phyloP scores from a whole-genome alignment of 306 rosid genomes.

The Prunus davidiana region DNA sequence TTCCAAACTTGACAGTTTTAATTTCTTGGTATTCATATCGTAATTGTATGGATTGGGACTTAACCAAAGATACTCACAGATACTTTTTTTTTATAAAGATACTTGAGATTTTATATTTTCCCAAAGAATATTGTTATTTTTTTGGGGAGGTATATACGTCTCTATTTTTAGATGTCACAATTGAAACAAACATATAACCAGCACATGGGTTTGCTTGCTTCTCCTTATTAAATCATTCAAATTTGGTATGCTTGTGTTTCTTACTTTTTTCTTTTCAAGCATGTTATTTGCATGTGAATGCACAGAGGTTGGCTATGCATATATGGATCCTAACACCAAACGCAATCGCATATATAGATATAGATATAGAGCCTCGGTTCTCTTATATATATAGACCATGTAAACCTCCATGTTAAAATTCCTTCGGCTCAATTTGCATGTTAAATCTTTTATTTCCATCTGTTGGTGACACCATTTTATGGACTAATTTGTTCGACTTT shows the following conservation, averaged over 20 bases:
- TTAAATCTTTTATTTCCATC: background rate
- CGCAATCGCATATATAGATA: background rate
- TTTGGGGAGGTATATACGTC: background rate
- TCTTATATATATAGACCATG: background rate
- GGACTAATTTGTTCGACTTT: background rate
- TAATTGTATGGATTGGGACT: background rate
- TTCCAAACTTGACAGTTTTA: background rate
- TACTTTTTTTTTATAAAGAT: background rate
- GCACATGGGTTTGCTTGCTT: constrained; percentile 20
- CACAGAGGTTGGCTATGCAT: background rate
- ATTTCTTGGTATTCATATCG: too few species aligned
- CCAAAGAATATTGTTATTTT: background rate
- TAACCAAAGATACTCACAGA: background rate
- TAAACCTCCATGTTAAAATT: background rate
- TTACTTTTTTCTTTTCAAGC: background rate
- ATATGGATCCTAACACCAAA: background rate
- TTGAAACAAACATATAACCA: constrained; percentile 27
- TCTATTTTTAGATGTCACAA: constrained; percentile 18
- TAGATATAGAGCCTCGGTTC: background rate
- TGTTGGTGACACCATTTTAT: background rate
- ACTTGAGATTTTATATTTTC: background rate
- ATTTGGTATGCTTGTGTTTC: background rate
- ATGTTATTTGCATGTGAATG: background rate
- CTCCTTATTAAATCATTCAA: constrained; percentile 4
- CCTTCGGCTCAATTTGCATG: background rate